Base-by-base conservation (phyloP, 192 early-diverging fungal genomes). In the Coemansia sp. region DNA sequence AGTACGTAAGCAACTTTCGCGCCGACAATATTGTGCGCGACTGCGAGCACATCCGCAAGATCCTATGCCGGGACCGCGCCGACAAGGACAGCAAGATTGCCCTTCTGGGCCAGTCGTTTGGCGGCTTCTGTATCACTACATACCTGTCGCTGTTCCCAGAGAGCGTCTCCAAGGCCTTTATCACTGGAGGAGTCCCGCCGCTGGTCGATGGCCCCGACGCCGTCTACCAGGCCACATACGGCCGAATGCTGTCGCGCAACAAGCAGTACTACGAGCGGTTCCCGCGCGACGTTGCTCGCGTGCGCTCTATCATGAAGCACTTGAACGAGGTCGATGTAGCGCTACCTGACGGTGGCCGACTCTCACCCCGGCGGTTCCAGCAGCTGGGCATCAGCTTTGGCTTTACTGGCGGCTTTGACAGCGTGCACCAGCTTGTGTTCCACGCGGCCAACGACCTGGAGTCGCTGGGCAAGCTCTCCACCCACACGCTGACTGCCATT, bases 111-210 rank as follows among this genome's bases (percentile, higher is more conserved):
- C 89, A 89, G 64, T 87, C 85, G 35, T 90, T 86, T 76, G 89
- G 89, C 64, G 89, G 89, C 0, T 90, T 90, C 70, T 90, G 88
- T 66, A 84, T 86, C 53, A 80, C 77, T 13, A 88, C 86, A 3
- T 90, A 88, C 38, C 77, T 90, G 45, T 88, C 86, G 26, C 62
- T 90, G 59, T 90, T 87, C 57, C 89, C 89, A 1, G 66, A 73
- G 23, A 87, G 86, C 20, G 61, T 90, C 36, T 74, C 86, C 16
- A 81, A 84, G 48, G 89, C 85, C 3, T 86, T 86, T 53, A 88
- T 90, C 60, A 88, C 89, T 9, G 89, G 89, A 31, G 89, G 89
- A 35, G 77, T 90, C 25, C 89, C 87, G 21, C 88, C 89, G n/a
- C 61, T 88, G 11, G 71, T 87, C n/a, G 84, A 87, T 33, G 70